These are phyloP conservation scores for Urochloa ruziziensis DNA, from an alignment of 176 grass and related monocot species.

Conservation along the genomic window DNA sequence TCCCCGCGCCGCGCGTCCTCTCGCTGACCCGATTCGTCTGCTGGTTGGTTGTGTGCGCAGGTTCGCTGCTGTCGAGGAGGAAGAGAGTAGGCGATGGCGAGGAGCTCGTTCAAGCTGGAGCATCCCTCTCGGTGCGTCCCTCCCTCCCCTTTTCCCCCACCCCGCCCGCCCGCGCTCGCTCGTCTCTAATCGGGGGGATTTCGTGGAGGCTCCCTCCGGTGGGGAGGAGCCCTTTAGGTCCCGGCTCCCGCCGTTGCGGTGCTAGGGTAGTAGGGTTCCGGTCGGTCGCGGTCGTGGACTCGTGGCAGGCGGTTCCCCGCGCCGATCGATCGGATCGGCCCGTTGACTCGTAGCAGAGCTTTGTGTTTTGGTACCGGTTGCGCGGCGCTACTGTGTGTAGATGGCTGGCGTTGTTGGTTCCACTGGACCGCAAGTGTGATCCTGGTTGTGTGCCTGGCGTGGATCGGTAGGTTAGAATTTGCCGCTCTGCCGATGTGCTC, in stretches of 20 bases:
- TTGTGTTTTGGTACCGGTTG: background rate
- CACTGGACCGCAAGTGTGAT: background rate
- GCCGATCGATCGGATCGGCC: too few relatives aligned
- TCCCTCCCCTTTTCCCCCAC: too few relatives aligned
- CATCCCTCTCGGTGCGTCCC: conserved; percentile 63
- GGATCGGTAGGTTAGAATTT: background rate
- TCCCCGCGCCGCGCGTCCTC: too few relatives aligned
- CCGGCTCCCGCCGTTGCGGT: too few relatives aligned
- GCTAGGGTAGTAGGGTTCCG: too few relatives aligned
- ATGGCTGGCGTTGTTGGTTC: background rate
- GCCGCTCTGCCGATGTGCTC: too few relatives aligned
- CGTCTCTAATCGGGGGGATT: background rate
- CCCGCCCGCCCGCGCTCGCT: background rate
- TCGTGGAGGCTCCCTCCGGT: background rate
- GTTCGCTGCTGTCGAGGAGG: background rate
- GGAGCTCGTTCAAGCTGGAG: conserved; percentile 85
- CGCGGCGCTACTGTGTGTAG: background rate
- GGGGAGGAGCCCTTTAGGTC: too few relatives aligned
- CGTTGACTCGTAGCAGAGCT: too few relatives aligned
- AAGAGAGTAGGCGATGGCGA: conserved; percentile 42
- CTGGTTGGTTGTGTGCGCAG: background rate
- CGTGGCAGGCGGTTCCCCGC: too few relatives aligned
- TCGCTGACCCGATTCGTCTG: background rate
- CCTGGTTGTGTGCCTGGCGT: background rate
- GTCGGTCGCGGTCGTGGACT: too few relatives aligned